Evolutionary conservation across 163 green algal genomes (phyloP).

Genomic region (Chlamydomonas reinhardtii): DNA sequence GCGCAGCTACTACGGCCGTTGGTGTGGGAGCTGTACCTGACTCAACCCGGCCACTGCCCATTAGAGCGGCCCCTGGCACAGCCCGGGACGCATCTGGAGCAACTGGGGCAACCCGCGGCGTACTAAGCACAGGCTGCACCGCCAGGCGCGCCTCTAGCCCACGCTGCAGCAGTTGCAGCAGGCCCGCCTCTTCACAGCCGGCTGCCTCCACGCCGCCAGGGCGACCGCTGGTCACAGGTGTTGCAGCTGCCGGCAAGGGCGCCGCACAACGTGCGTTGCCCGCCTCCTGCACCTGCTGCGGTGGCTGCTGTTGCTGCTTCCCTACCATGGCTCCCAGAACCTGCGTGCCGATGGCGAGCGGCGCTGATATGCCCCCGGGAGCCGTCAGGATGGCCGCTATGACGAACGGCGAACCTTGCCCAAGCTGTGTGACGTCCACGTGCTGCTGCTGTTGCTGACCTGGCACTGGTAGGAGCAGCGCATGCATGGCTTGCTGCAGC

Average conservation of each 20-base stretch:
- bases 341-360: too few species aligned
- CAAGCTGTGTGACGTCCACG: neutral
- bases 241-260: too few species aligned
- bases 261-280: too few species aligned
- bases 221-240: neutral
- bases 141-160: slow-evolving; percentile 19
- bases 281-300: neutral
- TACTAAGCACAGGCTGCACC: neutral
- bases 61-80: too few species aligned
- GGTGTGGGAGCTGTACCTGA: neutral
- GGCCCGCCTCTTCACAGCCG: neutral
- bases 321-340: too few species aligned
- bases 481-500: neutral
- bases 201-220: too few species aligned
- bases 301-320: neutral
- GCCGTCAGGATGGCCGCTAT: too few species aligned
- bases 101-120: too few species aligned
- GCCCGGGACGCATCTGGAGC: too few species aligned
- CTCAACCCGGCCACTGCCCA: neutral
- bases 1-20: neutral
- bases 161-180: slow-evolving; percentile 16
- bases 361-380: too few species aligned
- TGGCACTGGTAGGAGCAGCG: neutral
- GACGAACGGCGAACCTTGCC: too few species aligned
- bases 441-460: neutral